Evolutionary conservation across 2,329 filamentous ascomycete species (phyloP), one percentile per base, ranked within the genome.

Genomic region (Neurospora sp.): DNA sequence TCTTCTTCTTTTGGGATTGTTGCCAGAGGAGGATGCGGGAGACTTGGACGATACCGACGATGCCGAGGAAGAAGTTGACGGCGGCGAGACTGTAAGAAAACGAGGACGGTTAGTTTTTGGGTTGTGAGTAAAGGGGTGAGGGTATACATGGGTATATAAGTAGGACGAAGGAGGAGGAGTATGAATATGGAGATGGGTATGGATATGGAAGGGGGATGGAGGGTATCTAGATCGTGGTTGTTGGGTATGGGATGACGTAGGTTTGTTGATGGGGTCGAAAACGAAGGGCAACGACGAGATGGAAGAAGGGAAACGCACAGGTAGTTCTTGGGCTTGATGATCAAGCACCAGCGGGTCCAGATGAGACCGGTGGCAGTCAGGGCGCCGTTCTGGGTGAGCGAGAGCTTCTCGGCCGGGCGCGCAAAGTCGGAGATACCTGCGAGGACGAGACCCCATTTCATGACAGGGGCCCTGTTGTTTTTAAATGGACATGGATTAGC

Each of bases 321-420:
- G 78, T 93, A 84, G 86, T 99, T 99, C 82, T 89, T 90, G 70
- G 96, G 96, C 82, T 90, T 93, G 83, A 99, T 99, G 81, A 99
- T 91, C 79, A 98, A 86, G 86, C 96, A 99, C 96, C 96, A 99
- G 75, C 96, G 89, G 66, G 96, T 99, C 96, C 96, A 99, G 86
- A 99, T 99, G 74, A 91, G 82, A 75, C 96, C 96, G 10, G 96
- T 99, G 76, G 90, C 90, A 79, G 93, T 96, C 76, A 99, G 87
- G 71, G 96, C 95, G 68, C 85, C 85, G 84, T 98, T 99, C 83
- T 97, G 94, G 38, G 92, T 96, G 73, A 97, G 84, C 52, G 94
- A 97, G 75, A 99, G 92, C 81, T 93, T 93, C 81, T 96, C 92
- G 73, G 92, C 93, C 39, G 96, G 96, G 76, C 96, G 93, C 73